Conservation (phyloP, 2,329 filamentous ascomycete species). For the Graphium sp. region DNA sequence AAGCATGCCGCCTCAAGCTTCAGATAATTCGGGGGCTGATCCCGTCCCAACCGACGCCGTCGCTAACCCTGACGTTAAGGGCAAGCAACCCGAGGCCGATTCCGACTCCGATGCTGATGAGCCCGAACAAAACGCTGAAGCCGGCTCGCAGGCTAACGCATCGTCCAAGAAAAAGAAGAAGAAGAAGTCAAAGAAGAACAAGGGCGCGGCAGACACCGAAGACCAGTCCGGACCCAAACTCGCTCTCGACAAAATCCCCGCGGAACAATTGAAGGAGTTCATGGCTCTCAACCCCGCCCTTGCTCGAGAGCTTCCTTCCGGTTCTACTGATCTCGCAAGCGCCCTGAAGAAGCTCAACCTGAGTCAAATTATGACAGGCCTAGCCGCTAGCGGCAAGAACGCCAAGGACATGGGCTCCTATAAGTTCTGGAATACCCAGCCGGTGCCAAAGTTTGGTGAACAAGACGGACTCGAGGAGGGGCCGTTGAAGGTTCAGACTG, state of each 20-base stretch:
- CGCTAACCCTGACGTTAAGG: too few species aligned
- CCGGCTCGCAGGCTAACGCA: conserved; percentile 16
- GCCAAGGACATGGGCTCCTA: conserved; percentile 93
- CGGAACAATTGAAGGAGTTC: conserved; percentile 45
- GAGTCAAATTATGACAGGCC: conserved; percentile 56
- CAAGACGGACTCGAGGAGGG: conserved; percentile 50
- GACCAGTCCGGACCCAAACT: conserved; percentile 25
- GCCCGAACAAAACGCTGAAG: conserved; percentile 19
- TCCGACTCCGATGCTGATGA: conserved; percentile 23
- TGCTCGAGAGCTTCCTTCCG: conserved; percentile 34
- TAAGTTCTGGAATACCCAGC: conserved; percentile 98
- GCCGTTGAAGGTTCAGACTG: conserved; percentile 64
- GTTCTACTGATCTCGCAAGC: conserved; percentile 16
- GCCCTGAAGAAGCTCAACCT: conserved; percentile 46
- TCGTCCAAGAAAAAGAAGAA: conserved; percentile 37
- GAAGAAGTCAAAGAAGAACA: conserved; percentile 49
- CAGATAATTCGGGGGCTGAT: too few species aligned
- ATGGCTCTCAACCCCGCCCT: conserved; percentile 58
- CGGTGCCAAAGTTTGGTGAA: conserved; percentile 70
- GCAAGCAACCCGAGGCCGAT: conserved; percentile 24
- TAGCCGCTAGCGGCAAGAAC: conserved; percentile 70
- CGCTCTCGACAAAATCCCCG: conserved; percentile 33
- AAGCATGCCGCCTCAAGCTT: too few species aligned
- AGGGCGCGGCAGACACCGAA: conserved; percentile 30
- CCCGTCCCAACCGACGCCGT: too few species aligned